phyloP scores from a whole-genome alignment of 164 flowering plant genomes.

The Tetracentron sinense region DNA sequence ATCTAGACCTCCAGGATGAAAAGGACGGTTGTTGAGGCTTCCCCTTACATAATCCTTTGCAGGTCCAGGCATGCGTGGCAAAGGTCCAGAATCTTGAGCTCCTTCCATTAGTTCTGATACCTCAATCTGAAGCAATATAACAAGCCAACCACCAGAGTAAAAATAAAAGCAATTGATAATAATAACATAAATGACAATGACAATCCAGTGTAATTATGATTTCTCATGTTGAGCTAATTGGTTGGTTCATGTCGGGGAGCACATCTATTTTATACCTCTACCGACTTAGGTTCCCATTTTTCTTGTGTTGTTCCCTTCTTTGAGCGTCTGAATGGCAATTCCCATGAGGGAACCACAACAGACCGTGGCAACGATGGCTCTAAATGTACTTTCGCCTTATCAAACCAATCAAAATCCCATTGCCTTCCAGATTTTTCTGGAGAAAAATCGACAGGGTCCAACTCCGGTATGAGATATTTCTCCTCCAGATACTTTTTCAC shows the following conservation, averaged over 20 bases:
- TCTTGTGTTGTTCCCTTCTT: constrained; percentile 24
- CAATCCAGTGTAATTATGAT: background rate
- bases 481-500: constrained; percentile 66
- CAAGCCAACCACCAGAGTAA: constrained; percentile 9
- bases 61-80: constrained; percentile 69
- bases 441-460: constrained; percentile 73
- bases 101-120: constrained; percentile 62
- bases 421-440: constrained; percentile 73
- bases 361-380: constrained; percentile 75
- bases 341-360: constrained; percentile 73
- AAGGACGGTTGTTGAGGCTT: constrained; percentile 82
- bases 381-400: constrained; percentile 51
- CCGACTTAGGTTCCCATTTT: constrained; percentile 70
- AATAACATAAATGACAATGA: background rate
- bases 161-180: background rate
- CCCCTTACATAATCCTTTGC: constrained; percentile 85
- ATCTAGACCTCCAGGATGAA: constrained; percentile 91
- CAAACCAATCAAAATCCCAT: constrained; percentile 99
- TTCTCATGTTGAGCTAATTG: background rate
- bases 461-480: constrained; percentile 60
- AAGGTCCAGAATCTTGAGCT: constrained; percentile 56
- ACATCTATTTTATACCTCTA: constrained; percentile 46
- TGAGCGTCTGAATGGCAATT: constrained; percentile 68
- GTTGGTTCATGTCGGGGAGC: background rate
- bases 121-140: constrained; percentile 49